Base-by-base conservation (phyloP, 1,284 basidiomycete species). In the Trametes versicolor region DNA sequence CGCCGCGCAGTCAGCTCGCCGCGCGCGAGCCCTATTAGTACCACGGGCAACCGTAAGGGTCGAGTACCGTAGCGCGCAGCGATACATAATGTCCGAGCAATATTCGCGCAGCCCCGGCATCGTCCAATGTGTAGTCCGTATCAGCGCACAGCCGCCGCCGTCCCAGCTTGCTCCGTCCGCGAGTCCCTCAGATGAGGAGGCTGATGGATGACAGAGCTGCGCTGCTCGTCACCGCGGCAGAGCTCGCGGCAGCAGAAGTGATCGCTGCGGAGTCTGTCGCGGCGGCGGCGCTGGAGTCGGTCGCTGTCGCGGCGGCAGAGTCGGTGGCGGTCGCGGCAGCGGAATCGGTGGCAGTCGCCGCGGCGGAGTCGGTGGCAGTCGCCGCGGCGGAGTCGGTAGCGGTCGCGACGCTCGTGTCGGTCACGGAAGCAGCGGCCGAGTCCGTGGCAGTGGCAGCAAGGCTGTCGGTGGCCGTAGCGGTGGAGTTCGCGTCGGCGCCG, bases 291-390 rank as follows among this genome's bases (percentile, higher is more conserved):
- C 50, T 48, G 4, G 34, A 32, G 21, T 49, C 56, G 45, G 56
- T 58, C 29, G 43, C 55, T 36, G 60, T 55, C n/a, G 60, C 60
- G n/a, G n/a, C 50, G 27, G 47, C 54, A 41, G 67, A 55, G 23
- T 59, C 56, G 10, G 62, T 63, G 34, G 59, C 48, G 27, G 64
- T 57, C 25, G 59, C 61, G 23, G 54, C 53, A 19, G 59, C 49
- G 6, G 53, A 23, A 23, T 21, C 39, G 48, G 34, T 27, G 34
- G 48, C 25, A 12, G n/a, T 36, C 32, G 60, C 48, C 1, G 12
- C 57, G 2, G 12, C 57, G 36, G n/a, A 23, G 15, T 25, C 21
- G 27, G 59, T 21, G 17, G 58, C 65, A 15, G 50, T 60, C 29
- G 60, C 58, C 4, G 66, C 66, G 29, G 58, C 66, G 37, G 49